phyloP scores from a whole-genome alignment of 495 filamentous ascomycete genomes.

The Tuber calosporum region DNA sequence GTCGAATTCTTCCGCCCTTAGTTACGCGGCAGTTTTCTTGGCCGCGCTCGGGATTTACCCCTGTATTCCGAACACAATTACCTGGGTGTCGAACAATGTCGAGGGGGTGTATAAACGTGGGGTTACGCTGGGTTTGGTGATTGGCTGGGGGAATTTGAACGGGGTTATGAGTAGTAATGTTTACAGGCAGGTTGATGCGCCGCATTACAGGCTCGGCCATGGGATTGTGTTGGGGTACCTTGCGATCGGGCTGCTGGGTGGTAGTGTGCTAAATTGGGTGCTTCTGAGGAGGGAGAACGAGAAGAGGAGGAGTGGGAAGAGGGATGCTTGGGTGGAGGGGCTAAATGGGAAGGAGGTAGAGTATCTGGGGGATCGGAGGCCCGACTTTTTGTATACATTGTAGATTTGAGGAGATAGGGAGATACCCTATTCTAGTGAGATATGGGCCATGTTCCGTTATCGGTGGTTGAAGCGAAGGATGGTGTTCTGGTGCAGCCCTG shows the following conservation, averaged over 20 bases:
- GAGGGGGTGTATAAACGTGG: constrained; percentile 92
- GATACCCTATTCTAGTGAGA: background rate
- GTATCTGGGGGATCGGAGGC: constrained; percentile 62
- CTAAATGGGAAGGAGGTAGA: constrained; percentile 55
- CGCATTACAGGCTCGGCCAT: constrained; percentile 54
- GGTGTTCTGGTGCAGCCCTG: background rate
- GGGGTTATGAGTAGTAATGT: constrained; percentile 39
- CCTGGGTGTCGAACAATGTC: constrained; percentile 81
- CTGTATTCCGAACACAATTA: constrained; percentile 82
- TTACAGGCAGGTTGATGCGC: constrained; percentile 52
- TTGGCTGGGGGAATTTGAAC: constrained; percentile 87
- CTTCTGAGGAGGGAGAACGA: constrained; percentile 61
- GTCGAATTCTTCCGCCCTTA: constrained; percentile 53
- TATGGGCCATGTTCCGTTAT: background rate
- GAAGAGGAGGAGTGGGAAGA: constrained; percentile 54
- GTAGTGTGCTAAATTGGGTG: constrained; percentile 57
- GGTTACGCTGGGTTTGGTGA: constrained; percentile 75
- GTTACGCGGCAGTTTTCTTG: constrained; percentile 79
- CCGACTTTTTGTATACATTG: constrained; percentile 72
- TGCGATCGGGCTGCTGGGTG: constrained; percentile 53
- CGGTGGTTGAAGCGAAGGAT: background rate
- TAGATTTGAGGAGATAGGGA: constrained; percentile 33
- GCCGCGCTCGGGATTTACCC: constrained; percentile 89
- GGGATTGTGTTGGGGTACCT: constrained; percentile 57
- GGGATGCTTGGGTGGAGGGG: constrained; percentile 62